Evolutionary conservation across 208 protist genomes (phyloP).

Genomic region (Leishmania martiniquensis): DNA sequence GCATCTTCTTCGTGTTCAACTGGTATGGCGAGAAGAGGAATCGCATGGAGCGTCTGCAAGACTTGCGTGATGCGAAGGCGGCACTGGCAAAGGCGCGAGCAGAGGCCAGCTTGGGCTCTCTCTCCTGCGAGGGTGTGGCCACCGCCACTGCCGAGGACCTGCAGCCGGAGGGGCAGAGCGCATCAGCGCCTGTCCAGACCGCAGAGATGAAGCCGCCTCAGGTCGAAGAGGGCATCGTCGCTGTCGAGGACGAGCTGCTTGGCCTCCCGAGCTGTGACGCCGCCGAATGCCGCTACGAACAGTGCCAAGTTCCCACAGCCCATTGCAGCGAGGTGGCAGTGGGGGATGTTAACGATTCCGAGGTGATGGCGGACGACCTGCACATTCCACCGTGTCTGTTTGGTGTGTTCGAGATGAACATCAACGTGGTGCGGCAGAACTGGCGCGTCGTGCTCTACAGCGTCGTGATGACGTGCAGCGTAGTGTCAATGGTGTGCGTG

Average conservation of each 20-base stretch:
- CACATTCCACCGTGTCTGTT: constrained; percentile 21
- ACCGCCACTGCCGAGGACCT: constrained; percentile 8
- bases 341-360: constrained; percentile 5
- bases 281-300: neutral
- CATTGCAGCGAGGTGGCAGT: neutral
- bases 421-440: constrained; percentile 30
- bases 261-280: neutral
- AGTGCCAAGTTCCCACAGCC: neutral
- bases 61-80: neutral
- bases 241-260: neutral
- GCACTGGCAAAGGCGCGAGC: constrained; percentile 1
- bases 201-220: neutral
- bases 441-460: constrained; percentile 38
- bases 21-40: constrained; percentile 53
- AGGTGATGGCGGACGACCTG: constrained; percentile 15
- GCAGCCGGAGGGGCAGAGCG: constrained; percentile 30
- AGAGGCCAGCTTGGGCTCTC: neutral
- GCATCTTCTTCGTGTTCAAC: constrained; percentile 54
- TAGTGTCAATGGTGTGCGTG: constrained; percentile 39
- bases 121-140: neutral
- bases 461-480: constrained; percentile 36
- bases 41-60: constrained; percentile 30
- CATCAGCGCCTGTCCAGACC: neutral
- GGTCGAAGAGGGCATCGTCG: neutral
- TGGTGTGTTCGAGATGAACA: constrained; percentile 36